Evolutionary conservation across 2,329 filamentous ascomycete genomes (phyloP), one percentile per base, ranked within the genome.

Genomic region (Tolypocladium guangdongense): DNA sequence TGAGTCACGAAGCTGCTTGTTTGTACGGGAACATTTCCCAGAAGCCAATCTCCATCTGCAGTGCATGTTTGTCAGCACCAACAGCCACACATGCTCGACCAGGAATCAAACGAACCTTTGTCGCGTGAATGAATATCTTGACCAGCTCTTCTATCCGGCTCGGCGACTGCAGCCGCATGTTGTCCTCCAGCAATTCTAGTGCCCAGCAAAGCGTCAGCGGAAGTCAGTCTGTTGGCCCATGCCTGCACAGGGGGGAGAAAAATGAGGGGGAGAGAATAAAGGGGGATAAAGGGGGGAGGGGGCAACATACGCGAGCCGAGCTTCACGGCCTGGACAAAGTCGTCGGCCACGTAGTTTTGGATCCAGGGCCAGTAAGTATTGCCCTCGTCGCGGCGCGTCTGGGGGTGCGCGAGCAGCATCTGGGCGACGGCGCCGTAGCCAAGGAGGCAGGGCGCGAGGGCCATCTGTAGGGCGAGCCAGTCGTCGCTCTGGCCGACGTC

Each of bases 311-410:
- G 82, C 52, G 78, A 82, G 24, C 88, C 89, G 3, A 82, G 76
- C 58, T 74, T 75, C 52, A 95, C 87, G 7, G 88, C 88, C 57
- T 83, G 76, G 0, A 76, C 71, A 60, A 95, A 96, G 65, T 93
- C 88, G 1, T 88, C 84, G 2, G 84, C 87, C 18, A 87, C 81
- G 64, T 96, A 97, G 63, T 89, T 95, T 65, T 91, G 77, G 59
- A 97, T 89, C 92, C 92, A 97, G 47, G 83, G 80, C 86, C 87
- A 93, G 72, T 95, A 97, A 20, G 72, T 76, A 66, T 92, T 95
- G 0, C 75, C 81, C 14, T 86, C 75, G 24, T 45, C 41, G 39
- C 77, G 76, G 56, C 74, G 74, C 37, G 83, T 86, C n/a, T 73
- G 74, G 49, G 78, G 71, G 56, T 87, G 83, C 16, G 74, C 74